Evolutionary conservation across 192 early-diverging fungal species (phyloP).

Genomic region (Jimgerdemannia lactiflua): DNA sequence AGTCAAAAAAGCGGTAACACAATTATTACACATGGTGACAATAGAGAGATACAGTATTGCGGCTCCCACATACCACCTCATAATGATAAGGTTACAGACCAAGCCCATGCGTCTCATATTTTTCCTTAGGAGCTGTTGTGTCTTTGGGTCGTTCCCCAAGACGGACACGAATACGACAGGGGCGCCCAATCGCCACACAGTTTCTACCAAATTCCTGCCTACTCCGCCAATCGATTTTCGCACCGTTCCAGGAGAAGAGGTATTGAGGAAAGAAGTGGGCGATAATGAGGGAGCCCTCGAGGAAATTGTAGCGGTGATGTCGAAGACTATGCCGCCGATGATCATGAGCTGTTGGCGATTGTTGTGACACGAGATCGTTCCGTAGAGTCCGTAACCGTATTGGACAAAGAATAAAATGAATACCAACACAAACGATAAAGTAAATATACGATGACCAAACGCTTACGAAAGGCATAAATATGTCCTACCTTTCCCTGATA

Average conservation of each 20-base stretch:
- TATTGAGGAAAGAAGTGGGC: conserved; percentile 31
- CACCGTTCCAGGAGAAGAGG: conserved; percentile 74
- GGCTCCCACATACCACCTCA: not conserved
- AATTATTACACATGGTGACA: too few relatives aligned
- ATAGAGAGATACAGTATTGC: not conserved
- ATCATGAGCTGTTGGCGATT: conserved; percentile 56
- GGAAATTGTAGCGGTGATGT: conserved; percentile 66
- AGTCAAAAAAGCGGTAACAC: not conserved
- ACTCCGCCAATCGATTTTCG: conserved; percentile 80
- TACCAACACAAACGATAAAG: not conserved
- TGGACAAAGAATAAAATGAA: not conserved
- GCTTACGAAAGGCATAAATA: not conserved
- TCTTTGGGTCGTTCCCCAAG: conserved; percentile 73
- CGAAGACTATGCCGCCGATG: conserved; percentile 83
- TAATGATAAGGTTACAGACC: conserved; percentile 29
- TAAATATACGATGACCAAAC: not conserved
- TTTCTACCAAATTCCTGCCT: conserved; percentile 89
- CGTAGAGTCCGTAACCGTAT: too few relatives aligned
- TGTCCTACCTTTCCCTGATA: not conserved
- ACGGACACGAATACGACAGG: conserved; percentile 62
- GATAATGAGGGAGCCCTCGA: not conserved
- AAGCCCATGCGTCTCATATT: conserved; percentile 56
- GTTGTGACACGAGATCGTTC: too few relatives aligned
- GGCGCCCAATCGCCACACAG: conserved; percentile 60
- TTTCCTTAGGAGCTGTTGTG: conserved; percentile 40